Conservation (phyloP, 2,329 filamentous ascomycete genomes). For the Apiospora saccharicola region DNA sequence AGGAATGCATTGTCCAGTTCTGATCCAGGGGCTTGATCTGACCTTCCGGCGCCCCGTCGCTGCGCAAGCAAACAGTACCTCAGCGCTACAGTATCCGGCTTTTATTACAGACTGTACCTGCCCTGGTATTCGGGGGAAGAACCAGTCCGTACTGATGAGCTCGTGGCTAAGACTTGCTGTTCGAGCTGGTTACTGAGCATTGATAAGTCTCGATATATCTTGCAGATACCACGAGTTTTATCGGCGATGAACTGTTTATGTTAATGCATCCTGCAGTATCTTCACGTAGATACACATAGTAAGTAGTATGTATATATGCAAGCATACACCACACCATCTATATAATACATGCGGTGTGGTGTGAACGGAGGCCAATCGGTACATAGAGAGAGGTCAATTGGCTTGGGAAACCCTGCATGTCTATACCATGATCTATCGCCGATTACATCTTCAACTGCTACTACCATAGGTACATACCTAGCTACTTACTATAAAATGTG, state of each 20-base stretch:
- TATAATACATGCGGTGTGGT: slow-evolving; percentile 10
- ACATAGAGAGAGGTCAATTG: background rate
- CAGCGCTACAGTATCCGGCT: background rate
- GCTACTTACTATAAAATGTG: background rate
- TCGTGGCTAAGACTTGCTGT: background rate
- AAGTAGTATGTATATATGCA: background rate
- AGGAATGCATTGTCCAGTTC: background rate
- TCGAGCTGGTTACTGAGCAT: background rate
- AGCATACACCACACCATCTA: background rate
- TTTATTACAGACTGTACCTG: background rate
- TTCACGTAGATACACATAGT: background rate
- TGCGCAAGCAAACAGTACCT: background rate
- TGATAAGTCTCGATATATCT: background rate
- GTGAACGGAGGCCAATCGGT: background rate
- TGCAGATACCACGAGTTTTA: background rate
- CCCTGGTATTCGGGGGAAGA: background rate
- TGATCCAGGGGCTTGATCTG: background rate
- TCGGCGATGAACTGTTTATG: background rate
- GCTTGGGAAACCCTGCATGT: slow-evolving; percentile 6
- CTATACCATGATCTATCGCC: slow-evolving; percentile 1
- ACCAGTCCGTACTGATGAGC: background rate
- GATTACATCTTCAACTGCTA: background rate
- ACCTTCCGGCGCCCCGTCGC: background rate
- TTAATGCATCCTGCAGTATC: background rate
- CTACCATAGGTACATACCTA: too few relatives aligned